phyloP scores from a whole-genome alignment of 306 rosid species.

The Betula pendula region DNA sequence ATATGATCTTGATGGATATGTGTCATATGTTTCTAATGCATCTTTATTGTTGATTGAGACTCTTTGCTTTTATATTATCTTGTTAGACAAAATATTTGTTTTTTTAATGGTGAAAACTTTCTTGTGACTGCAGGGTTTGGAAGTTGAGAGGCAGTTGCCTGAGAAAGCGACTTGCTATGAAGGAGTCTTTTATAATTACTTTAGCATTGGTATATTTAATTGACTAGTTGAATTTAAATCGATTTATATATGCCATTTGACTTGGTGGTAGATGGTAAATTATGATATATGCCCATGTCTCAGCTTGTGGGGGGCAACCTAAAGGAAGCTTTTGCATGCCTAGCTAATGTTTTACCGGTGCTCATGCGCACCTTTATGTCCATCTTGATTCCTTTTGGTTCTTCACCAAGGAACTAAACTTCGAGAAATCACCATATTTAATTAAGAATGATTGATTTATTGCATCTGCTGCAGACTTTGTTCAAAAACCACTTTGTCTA shows the following conservation, averaged over 20 bases:
- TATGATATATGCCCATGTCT: background rate
- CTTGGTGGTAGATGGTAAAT: conserved; percentile 15
- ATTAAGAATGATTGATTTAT: background rate
- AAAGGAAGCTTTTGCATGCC: background rate
- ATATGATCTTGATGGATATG: too few relatives aligned
- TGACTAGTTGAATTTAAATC: conserved; percentile 16
- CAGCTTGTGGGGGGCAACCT: background rate
- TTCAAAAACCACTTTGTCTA: background rate
- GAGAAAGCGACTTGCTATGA: conserved; percentile 65
- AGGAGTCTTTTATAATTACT: conserved; percentile 96
- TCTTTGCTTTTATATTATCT: conserved; percentile 2
- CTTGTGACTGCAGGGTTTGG: conserved; percentile 60
- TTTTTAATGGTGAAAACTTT: conserved; percentile 24
- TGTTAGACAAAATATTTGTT: conserved; percentile 6
- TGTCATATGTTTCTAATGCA: background rate
- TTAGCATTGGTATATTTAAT: conserved; percentile 75
- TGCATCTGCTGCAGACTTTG: background rate
- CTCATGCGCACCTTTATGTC: background rate
- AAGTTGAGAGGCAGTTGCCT: conserved; percentile 63
- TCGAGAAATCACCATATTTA: background rate
- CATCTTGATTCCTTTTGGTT: background rate
- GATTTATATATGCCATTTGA: conserved; percentile 10
- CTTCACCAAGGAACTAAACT: background rate
- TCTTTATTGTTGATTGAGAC: background rate
- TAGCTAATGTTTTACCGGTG: background rate